Conservation (phyloP, 352 stramenopile genomes). For the Thalassiosira hispida region DNA sequence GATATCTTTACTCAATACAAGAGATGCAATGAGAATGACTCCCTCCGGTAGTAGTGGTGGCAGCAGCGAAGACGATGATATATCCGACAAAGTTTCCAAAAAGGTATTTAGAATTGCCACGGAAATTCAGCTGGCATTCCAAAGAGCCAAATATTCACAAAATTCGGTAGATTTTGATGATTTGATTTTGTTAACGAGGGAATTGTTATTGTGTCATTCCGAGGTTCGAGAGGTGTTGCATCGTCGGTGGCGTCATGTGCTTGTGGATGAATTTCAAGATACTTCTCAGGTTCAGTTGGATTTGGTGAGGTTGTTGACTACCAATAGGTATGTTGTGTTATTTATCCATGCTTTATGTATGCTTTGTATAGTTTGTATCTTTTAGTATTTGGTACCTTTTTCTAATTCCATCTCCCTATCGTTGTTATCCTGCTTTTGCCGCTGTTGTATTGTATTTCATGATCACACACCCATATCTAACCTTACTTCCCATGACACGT, state of each 20-base stretch:
- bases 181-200: constrained; percentile 81
- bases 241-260: constrained; percentile 77
- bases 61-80: constrained; percentile 12
- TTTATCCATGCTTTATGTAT: too few species aligned
- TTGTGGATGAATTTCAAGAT: constrained; percentile 88
- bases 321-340: too few species aligned
- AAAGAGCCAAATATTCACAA: constrained; percentile 69
- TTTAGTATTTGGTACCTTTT: too few species aligned
- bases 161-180: constrained; percentile 88
- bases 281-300: constrained; percentile 83
- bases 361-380: too few species aligned
- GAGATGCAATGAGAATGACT: constrained; percentile 48
- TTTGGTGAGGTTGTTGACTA: constrained; percentile 77
- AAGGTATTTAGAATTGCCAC: constrained; percentile 53
- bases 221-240: constrained; percentile 58
- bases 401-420: too few species aligned
- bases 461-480: too few species aligned
- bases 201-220: constrained; percentile 69
- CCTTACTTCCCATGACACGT: too few species aligned
- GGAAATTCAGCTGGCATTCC: constrained; percentile 73
- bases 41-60: constrained; percentile 14
- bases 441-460: too few species aligned
- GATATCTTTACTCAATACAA: constrained; percentile 68
- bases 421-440: too few species aligned
- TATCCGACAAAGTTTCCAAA: constrained; percentile 39